Evolutionary conservation across 805 yeast genomes (phyloP).

Genomic region (Middelhovenomyces tepae): DNA sequence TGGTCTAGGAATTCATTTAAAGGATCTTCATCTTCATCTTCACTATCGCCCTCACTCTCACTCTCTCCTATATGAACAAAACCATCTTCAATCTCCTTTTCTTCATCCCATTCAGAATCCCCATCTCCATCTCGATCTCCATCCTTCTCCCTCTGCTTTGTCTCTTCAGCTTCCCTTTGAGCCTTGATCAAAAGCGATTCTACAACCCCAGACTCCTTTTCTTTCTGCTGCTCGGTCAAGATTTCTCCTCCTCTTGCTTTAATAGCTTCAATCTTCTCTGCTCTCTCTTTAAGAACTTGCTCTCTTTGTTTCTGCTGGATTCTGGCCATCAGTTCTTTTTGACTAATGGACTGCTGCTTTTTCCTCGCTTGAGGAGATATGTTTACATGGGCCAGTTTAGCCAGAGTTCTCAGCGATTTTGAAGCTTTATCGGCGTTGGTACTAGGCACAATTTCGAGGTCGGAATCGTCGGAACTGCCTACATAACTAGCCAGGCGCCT

Average conservation of each 20-base stretch:
- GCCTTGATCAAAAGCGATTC: constrained; percentile 17
- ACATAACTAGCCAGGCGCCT: constrained; percentile 12
- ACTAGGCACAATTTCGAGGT: constrained; percentile 17
- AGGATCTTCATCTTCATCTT: constrained; percentile 3
- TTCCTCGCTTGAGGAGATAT: neutral
- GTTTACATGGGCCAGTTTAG: constrained; percentile 10
- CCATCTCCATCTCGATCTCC: constrained; percentile 2
- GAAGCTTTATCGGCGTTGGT: constrained; percentile 9
- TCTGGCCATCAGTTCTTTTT: constrained; percentile 5
- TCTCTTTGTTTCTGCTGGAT: constrained; percentile 13
- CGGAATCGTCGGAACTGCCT: constrained; percentile 13
- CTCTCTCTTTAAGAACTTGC: constrained; percentile 13
- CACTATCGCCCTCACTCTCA: constrained; percentile 3
- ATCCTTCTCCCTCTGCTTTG: constrained; percentile 6
- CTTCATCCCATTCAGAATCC: constrained; percentile 2
- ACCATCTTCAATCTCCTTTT: constrained; percentile 10
- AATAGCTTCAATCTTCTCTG: constrained; percentile 13
- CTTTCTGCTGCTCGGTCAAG: constrained; percentile 12
- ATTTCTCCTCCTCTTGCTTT: constrained; percentile 14
- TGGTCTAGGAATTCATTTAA: constrained; percentile 2
- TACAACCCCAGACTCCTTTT: constrained; percentile 14
- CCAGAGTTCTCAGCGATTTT: constrained; percentile 8
- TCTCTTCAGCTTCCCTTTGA: constrained; percentile 15
- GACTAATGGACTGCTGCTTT: neutral
- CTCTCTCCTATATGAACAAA: constrained; percentile 8